A percentile compares a stretch with the other conserved stretches of the same genome.
Evolutionary conservation across 2,329 filamentous ascomycete species (phyloP).

Genomic region (Microdochium bolleyi): DNA sequence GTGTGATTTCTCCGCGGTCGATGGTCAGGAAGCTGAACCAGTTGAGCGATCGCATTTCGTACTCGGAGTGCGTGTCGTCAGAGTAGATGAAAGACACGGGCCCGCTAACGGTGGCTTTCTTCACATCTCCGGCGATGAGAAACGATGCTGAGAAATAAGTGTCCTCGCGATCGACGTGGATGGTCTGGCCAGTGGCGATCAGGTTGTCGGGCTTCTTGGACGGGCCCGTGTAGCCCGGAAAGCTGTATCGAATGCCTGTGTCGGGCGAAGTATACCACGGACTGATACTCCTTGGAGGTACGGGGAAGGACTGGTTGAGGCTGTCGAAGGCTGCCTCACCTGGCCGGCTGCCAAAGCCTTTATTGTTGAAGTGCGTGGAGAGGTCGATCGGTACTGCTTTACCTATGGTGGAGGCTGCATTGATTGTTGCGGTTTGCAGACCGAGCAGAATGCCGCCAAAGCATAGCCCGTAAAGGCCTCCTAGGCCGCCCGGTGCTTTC

Average conservation of each 20-base stretch:
- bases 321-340: constrained; percentile 37
- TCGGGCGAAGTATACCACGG: constrained; percentile 27
- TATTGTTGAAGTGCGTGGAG: constrained; percentile 33
- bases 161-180: constrained; percentile 20
- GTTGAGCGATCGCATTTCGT: constrained; percentile 33
- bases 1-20: constrained; percentile 35
- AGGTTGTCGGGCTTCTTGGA: constrained; percentile 28
- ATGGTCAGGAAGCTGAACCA: constrained; percentile 36
- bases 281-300: constrained; percentile 16
- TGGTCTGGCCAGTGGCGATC: constrained; percentile 30
- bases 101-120: constrained; percentile 26
- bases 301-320: constrained; percentile 31
- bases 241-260: constrained; percentile 31
- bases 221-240: constrained; percentile 30
- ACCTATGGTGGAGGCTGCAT: not conserved
- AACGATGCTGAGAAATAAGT: constrained; percentile 33
- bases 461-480: not conserved
- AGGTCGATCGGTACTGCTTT: constrained; percentile 23
- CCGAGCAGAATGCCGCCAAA: not conserved
- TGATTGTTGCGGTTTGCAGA: not conserved
- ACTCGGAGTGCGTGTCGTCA: constrained; percentile 27
- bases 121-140: constrained; percentile 31
- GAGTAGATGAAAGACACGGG: constrained; percentile 32
- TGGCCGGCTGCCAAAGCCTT: constrained; percentile 33
- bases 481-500: not conserved